Evolutionary conservation across 176 grass and related monocot genomes (phyloP), one percentile per base, ranked within the genome.

Genomic region (Pontederia paniculata): DNA sequence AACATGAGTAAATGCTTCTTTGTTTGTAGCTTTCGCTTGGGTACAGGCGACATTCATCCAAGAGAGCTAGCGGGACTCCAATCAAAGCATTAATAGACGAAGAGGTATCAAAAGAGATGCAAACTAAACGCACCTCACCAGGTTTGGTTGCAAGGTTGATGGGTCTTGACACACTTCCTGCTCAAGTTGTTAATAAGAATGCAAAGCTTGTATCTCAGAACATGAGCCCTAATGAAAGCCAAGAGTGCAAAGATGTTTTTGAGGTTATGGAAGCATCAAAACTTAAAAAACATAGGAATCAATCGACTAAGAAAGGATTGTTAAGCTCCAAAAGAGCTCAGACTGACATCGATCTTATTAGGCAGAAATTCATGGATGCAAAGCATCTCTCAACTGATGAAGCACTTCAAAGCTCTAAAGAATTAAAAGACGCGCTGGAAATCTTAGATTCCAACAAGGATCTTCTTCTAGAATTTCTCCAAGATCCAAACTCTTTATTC

Each of bases 21-120:
- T 71, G n/a, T 13, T 66, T 13, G n/a, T 73, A 98, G 93, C 62
- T 77, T 69, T 54, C 70, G 49, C 62, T 48, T 3, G 75, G 70
- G 50, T 74, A 79, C 57, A 66, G 45, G 21, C 63, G 41, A 65
- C 78, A 58, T 77, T 85, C 74, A 74, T 61, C 70, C 47, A 91
- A 78, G 57, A 74, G 72, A 52, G 52, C 43, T 17, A 79, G 21
- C 16, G 67, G 73, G 46, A 68, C 72, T 66, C 75, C 83, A 16
- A 98, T 98, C 22, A 90, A 82, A 84, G 77, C 50, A 49, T 72
- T 98, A 52, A 91, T 98, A 64, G 83, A 98, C 0, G 83, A 98
- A 77, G 87, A 98, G 71, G 50, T 98, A 19, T 74, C 74, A 18
- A 90, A 88, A 73, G 81, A 88, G 62, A 60, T 74, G 68, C 76